Evolutionary conservation across 768 basidiomycete genomes (phyloP).

Genomic region (Mycena belliarum): DNA sequence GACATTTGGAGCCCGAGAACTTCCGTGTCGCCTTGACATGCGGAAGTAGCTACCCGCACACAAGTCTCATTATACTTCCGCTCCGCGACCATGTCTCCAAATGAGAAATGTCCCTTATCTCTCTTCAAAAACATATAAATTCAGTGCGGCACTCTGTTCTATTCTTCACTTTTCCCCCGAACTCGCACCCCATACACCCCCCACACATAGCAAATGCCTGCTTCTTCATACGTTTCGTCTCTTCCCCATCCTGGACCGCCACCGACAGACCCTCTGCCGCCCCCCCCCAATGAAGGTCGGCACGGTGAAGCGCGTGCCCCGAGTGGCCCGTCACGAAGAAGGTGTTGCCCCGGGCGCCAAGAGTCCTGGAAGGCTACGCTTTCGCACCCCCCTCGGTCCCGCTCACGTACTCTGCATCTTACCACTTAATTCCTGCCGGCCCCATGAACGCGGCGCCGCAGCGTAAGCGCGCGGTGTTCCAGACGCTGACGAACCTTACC

Average conservation of each 20-base stretch:
- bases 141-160: neutral
- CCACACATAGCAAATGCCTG: neutral
- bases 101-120: neutral
- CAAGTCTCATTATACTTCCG: neutral
- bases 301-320: neutral
- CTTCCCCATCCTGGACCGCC: conserved; percentile 1
- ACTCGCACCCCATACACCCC: neutral
- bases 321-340: neutral
- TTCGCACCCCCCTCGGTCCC: neutral
- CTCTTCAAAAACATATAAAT: neutral
- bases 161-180: neutral
- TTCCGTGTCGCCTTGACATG: neutral
- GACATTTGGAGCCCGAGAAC: neutral
- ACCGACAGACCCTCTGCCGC: neutral
- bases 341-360: neutral
- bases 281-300: neutral
- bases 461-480: neutral
- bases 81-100: neutral
- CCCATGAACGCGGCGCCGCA: neutral
- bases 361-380: conserved; percentile 2
- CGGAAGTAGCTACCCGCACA: neutral
- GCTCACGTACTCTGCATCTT: neutral
- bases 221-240: neutral
- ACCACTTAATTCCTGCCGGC: conserved; percentile 3
- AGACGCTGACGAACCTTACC: neutral